These are phyloP conservation scores for Fusarium sacchari DNA, from an alignment of 2,329 filamentous ascomycete genomes.

Conservation along the genomic window DNA sequence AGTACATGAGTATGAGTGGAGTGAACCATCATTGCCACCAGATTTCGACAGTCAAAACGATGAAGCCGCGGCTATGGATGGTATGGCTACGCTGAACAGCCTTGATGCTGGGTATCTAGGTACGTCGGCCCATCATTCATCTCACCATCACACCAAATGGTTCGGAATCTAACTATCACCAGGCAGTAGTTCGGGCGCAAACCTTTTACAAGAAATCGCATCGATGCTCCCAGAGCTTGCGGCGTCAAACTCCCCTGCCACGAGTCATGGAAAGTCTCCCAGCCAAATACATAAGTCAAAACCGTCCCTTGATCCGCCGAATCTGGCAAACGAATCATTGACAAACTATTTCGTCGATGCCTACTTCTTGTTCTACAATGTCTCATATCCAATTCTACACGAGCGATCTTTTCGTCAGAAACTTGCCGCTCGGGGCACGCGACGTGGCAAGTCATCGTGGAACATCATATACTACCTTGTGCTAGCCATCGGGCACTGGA, in stretches of 20 bases:
- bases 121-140: background rate
- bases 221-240: background rate
- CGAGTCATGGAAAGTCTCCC: background rate
- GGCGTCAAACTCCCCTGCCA: background rate
- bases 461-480: background rate
- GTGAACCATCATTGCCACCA: background rate
- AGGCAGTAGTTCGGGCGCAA: background rate
- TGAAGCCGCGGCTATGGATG: background rate
- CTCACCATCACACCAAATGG: background rate
- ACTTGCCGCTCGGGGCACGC: background rate
- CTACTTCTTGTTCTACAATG: background rate
- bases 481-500: background rate
- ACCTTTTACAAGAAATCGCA: background rate
- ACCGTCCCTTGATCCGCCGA: background rate
- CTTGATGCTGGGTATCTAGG: background rate
- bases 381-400: background rate
- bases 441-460: background rate
- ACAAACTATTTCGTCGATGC: background rate
- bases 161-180: background rate
- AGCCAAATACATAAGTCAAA: background rate
- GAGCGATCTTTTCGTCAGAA: background rate
- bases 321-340: background rate
- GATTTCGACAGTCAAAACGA: background rate
- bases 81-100: background rate
- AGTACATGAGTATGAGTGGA: background rate